A percentile compares a stretch with the other conserved stretches of the same genome.
phyloP scores from a whole-genome alignment of 768 basidiomycete species.

The Boletus pseudopeckii region DNA sequence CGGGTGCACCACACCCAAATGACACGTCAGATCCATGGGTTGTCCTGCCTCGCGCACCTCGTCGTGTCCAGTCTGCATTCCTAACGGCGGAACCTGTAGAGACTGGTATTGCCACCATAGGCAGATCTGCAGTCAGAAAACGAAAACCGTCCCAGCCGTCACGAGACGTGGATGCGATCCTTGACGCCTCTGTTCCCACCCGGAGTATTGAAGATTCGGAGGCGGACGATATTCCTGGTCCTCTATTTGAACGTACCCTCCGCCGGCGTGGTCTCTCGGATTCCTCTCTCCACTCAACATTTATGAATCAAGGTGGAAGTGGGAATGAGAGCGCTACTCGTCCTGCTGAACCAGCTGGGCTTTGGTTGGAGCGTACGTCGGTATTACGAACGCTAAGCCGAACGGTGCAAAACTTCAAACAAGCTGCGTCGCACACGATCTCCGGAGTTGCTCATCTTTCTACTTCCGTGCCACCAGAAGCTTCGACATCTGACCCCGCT shows the following conservation, averaged over 20 bases:
- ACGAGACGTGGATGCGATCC: slow-evolving; percentile 73
- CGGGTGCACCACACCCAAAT: slow-evolving; percentile 65
- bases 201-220: slow-evolving; percentile 34
- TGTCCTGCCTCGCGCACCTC: slow-evolving; percentile 47
- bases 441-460: slow-evolving; percentile 18
- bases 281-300: slow-evolving; percentile 88
- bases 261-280: slow-evolving; percentile 83
- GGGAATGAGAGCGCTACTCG: neutral
- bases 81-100: slow-evolving; percentile 20
- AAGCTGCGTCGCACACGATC: slow-evolving; percentile 30
- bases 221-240: slow-evolving; percentile 42
- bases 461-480: slow-evolving; percentile 3
- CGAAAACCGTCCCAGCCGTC: slow-evolving; percentile 41
- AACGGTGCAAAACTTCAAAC: slow-evolving; percentile 50
- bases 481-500: slow-evolving; percentile 10
- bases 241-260: slow-evolving; percentile 65
- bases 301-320: slow-evolving; percentile 53
- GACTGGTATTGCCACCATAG: slow-evolving; percentile 10
- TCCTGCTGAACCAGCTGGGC: slow-evolving; percentile 10
- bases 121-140: slow-evolving; percentile 17
- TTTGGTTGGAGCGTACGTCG: slow-evolving; percentile 42
- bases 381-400: slow-evolving; percentile 53
- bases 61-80: slow-evolving; percentile 28
- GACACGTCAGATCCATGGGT: slow-evolving; percentile 67
- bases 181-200: slow-evolving; percentile 44